phyloP scores from a whole-genome alignment of 2,329 filamentous ascomycete species.

The Rosellinia necatrix region DNA sequence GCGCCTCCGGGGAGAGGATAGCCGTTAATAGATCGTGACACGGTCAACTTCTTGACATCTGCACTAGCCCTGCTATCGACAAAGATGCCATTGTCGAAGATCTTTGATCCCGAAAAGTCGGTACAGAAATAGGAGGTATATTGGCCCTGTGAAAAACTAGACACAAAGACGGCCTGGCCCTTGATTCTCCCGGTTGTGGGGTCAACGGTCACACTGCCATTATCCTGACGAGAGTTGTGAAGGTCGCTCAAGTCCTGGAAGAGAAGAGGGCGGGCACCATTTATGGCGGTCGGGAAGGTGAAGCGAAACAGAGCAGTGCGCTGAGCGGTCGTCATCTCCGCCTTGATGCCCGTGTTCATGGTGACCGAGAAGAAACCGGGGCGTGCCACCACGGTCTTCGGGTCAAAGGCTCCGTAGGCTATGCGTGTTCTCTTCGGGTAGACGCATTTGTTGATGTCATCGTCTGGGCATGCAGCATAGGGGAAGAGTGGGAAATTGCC shows the following conservation, averaged over 20 bases:
- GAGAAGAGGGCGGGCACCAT: conserved; percentile 60
- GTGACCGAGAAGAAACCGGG: conserved; percentile 70
- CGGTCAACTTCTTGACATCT: conserved; percentile 51
- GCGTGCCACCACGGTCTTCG: conserved; percentile 57
- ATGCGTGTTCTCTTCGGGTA: conserved; percentile 56
- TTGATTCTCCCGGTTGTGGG: conserved; percentile 61
- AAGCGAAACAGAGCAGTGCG: conserved; percentile 70
- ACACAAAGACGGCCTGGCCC: conserved; percentile 64
- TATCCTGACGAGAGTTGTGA: conserved; percentile 61
- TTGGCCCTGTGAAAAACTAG: conserved; percentile 67
- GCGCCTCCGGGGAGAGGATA: conserved; percentile 64
- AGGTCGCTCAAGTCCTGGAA: conserved; percentile 70
- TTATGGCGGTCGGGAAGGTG: conserved; percentile 56
- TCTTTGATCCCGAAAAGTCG: conserved; percentile 63
- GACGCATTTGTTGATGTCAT: conserved; percentile 65
- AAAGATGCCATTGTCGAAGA: conserved; percentile 67
- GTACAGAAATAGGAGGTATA: conserved; percentile 69
- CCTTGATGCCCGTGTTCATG: conserved; percentile 60
- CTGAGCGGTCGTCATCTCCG: conserved; percentile 71
- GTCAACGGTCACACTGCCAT: conserved; percentile 61
- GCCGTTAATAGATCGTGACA: conserved; percentile 55
- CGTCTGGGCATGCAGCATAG: conserved; percentile 63
- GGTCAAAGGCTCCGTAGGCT: conserved; percentile 50
- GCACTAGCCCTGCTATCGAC: conserved; percentile 59
- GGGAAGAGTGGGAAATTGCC: conserved; percentile 77